A percentile compares a stretch with the other conserved stretches of the same genome.
Evolutionary conservation across 495 filamentous ascomycete species (phyloP).

Genomic region (Cercophora samala): DNA sequence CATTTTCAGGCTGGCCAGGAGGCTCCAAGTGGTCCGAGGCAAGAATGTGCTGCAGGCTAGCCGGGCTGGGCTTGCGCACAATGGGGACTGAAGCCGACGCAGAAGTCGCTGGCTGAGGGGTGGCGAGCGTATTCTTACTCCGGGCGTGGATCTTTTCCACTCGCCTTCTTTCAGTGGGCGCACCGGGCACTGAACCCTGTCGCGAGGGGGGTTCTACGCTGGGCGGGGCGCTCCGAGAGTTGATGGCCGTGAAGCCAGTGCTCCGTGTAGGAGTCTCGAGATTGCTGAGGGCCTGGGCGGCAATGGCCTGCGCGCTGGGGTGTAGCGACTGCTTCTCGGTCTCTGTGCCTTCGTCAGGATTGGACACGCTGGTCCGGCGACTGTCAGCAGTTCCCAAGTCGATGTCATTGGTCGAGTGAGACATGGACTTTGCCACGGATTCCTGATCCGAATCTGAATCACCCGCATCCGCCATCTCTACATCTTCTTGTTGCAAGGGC

Average conservation of each 20-base stretch:
- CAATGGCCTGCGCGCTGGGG: conserved; percentile 19
- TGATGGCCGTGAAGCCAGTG: conserved; percentile 11
- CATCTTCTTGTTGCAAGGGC: conserved; percentile 4
- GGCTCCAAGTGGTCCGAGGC: background rate
- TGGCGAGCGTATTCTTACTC: conserved; percentile 6
- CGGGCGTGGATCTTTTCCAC: conserved; percentile 28
- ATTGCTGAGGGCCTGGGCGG: conserved; percentile 19
- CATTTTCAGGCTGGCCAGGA: conserved; percentile 6
- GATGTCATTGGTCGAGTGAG: conserved; percentile 20
- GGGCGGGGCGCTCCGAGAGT: conserved; percentile 10
- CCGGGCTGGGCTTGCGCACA: conserved; percentile 19
- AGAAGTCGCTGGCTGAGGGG: background rate
- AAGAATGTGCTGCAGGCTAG: conserved; percentile 24
- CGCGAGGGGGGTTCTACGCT: conserved; percentile 17
- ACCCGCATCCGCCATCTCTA: conserved; percentile 16
- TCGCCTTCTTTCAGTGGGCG: conserved; percentile 10
- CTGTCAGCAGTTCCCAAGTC: conserved; percentile 26
- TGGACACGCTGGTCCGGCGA: conserved; percentile 25
- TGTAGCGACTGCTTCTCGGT: background rate
- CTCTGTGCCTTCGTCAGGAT: conserved; percentile 12
- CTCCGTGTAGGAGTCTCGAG: conserved; percentile 11
- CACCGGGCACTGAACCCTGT: conserved; percentile 9
- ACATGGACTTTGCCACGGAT: conserved; percentile 8
- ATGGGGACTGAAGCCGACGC: background rate
- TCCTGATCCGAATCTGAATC: conserved; percentile 16